Base-by-base conservation (phyloP, 768 basidiomycete genomes). In the Termitomyces sp. region DNA sequence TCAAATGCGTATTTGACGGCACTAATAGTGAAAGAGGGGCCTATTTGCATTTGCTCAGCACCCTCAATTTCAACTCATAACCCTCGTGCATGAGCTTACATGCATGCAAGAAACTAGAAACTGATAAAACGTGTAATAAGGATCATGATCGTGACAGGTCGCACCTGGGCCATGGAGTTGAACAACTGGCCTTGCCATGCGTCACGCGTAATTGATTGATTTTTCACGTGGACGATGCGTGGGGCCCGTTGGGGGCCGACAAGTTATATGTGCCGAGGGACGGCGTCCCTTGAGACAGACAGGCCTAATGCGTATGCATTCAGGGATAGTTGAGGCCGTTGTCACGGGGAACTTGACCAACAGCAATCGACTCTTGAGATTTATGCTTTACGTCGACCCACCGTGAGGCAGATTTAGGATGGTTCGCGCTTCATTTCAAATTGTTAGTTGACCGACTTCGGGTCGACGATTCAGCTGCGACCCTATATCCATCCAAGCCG, bases 211-310 rank as follows among this genome's bases (percentile, higher is more conserved):
- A 62, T 60, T 43, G 52, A 38, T 54, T 20, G 37, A 42, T 53
- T 36, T 51, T 59, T 58, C 66, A 67, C 66, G 66, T 67, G 66
- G 57, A 31, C 40, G 37, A 55, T 49, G 60, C 61, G 60, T 61
- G 51, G 60, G 48, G 56, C 52, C 40, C 60, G 36, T 58, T 61
- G 51, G 60, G 48, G 56, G 56, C 40, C 60, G 36, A 57, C 47
- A 56, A 61, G n/a, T 60, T 54, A 63, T 47, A 57, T 50, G 50
- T 57, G 48, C 60, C 63, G 65, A 66, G 20, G 32, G 36, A 49
- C 29, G 59, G 61, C 52, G 63, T 65, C 63, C 63, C 66, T 63
- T 56, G 57, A 60, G 53, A 65, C 59, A 59, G 40, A 63, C 59
- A 59, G 40, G 61, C 56, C 57, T 37, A 52, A 61, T 47, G 17